Percentiles rank a stretch among this genome's conserved stretches.
Conservation (phyloP, 2,329 filamentous ascomycete species). For the Allantophomopsis lycopodina region DNA sequence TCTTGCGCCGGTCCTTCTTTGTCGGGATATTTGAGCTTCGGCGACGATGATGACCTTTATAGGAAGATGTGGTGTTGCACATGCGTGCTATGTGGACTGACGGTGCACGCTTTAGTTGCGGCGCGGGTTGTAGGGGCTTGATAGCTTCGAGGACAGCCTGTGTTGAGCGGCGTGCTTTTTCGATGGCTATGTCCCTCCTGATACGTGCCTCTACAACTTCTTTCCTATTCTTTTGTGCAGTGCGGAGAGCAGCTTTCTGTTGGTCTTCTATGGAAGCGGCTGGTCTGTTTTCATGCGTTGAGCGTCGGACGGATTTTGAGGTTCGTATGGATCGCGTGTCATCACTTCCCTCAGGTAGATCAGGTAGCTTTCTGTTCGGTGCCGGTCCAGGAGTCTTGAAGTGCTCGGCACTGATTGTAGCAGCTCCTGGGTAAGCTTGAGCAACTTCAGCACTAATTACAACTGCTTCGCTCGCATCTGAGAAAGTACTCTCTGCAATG, state of each 20-base stretch:
- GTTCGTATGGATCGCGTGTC: background rate
- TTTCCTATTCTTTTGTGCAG: constrained; percentile 5
- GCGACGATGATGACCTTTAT: background rate
- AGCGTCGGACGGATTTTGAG: background rate
- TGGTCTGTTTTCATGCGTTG: background rate
- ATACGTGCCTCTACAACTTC: constrained; percentile 12
- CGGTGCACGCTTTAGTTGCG: background rate
- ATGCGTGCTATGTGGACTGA: too few relatives aligned
- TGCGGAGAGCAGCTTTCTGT: background rate
- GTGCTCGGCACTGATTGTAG: too few relatives aligned
- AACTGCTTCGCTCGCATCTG: too few relatives aligned
- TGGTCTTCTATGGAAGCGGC: background rate
- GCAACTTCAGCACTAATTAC: too few relatives aligned
- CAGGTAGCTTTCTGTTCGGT: constrained; percentile 1
- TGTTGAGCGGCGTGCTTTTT: background rate
- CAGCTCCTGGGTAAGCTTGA: too few relatives aligned
- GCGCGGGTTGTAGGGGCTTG: background rate
- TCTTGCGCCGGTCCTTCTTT: background rate
- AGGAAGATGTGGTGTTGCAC: background rate
- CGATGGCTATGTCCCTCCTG: constrained; percentile 10
- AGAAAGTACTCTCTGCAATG: constrained; percentile 4
- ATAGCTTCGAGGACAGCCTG: background rate
- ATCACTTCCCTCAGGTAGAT: constrained; percentile 1
- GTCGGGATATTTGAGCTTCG: background rate
- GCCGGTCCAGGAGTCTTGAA: background rate